These are phyloP conservation scores for Beauveria brongniartii DNA, from an alignment of 2,329 filamentous ascomycete species.

Conservation along the genomic window DNA sequence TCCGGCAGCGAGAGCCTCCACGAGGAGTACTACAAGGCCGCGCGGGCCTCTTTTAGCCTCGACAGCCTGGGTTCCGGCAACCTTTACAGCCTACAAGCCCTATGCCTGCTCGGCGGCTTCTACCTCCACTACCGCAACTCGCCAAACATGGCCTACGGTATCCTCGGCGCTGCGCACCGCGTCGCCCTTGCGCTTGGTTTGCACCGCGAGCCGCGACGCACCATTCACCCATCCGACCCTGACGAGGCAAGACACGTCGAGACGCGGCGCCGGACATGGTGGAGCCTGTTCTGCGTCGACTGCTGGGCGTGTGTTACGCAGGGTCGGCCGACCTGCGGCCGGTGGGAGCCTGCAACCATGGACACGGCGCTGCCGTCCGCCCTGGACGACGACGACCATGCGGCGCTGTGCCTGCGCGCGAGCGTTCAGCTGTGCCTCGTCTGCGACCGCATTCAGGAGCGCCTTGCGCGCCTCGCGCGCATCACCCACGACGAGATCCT, in stretches of 20 bases:
- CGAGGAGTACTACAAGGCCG: conserved; percentile 47
- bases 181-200: conserved; percentile 69
- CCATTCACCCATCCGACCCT: conserved; percentile 26
- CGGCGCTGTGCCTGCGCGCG: conserved; percentile 18
- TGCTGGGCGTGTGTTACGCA: conserved; percentile 67
- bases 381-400: conserved; percentile 18
- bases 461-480: conserved; percentile 21
- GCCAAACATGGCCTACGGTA: conserved; percentile 67
- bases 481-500: conserved; percentile 19
- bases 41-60: conserved; percentile 44
- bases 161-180: conserved; percentile 62
- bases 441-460: conserved; percentile 22
- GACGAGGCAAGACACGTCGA: conserved; percentile 36
- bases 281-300: conserved; percentile 66
- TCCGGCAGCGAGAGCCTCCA: conserved; percentile 48
- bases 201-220: conserved; percentile 47
- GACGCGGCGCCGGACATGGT: conserved; percentile 62
- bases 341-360: conserved; percentile 24
- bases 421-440: conserved; percentile 23
- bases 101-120: conserved; percentile 64
- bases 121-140: conserved; percentile 73
- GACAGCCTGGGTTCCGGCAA: conserved; percentile 51
- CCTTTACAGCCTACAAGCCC: conserved; percentile 65
- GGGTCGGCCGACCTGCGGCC: conserved; percentile 46
- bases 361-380: conserved; percentile 20